A percentile compares a stretch with the other conserved stretches of the same genome.
These are phyloP conservation scores for Penicillium angulare DNA, from an alignment of 495 filamentous ascomycete genomes.

Conservation along the genomic window DNA sequence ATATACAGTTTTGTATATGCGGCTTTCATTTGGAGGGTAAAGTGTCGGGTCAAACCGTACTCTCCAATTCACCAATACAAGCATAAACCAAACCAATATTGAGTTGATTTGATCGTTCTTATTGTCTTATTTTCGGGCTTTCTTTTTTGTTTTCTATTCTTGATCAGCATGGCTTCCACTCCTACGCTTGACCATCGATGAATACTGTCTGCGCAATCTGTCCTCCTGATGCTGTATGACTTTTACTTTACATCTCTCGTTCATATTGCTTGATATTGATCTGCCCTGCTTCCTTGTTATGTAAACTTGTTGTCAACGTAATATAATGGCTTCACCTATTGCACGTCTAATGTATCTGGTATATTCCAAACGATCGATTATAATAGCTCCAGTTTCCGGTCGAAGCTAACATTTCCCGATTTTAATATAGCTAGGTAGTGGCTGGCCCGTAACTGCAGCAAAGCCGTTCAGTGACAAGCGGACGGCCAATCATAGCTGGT, in stretches of 20 bases:
- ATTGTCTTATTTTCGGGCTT: too few relatives aligned
- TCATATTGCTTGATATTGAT: constrained; percentile 8
- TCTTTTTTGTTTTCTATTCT: background rate
- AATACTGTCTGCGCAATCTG: constrained; percentile 12
- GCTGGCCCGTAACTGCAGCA: constrained; percentile 7
- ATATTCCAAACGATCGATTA: too few relatives aligned
- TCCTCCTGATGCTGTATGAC: constrained; percentile 10
- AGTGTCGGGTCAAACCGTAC: constrained; percentile 4
- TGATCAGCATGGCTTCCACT: constrained; percentile 1
- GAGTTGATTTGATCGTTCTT: constrained; percentile 3
- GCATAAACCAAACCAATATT: constrained; percentile 2
- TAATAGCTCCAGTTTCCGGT: too few relatives aligned
- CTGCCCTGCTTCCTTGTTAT: too few relatives aligned
- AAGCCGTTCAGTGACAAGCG: background rate
- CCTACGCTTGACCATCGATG: constrained; percentile 7
- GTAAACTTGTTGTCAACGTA: too few relatives aligned
- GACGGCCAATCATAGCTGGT: constrained; percentile 2
- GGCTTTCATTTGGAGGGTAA: constrained; percentile 4
- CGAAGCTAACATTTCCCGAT: too few relatives aligned
- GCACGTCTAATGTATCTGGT: too few relatives aligned
- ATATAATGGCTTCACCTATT: too few relatives aligned
- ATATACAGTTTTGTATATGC: constrained; percentile 18
- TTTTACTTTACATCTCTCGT: constrained; percentile 14
- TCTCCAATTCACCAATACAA: constrained; percentile 9
- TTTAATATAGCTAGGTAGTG: too few relatives aligned